Evolutionary conservation across 2,329 filamentous ascomycete genomes (phyloP), one percentile per base, ranked within the genome.

Genomic region (Arthrobotrys pseudoclavata): DNA sequence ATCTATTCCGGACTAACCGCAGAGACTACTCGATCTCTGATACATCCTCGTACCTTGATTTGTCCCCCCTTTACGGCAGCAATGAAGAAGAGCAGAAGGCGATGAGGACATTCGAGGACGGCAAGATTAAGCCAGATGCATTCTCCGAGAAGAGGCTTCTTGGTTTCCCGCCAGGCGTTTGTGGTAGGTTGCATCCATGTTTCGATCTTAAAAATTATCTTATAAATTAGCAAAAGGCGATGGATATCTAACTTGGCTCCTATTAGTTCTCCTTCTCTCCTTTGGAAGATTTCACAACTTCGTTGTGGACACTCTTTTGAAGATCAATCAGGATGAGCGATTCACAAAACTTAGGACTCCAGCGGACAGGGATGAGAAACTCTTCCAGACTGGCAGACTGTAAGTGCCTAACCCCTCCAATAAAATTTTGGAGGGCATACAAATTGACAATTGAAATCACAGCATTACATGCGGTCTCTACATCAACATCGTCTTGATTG

Each of bases 71-170:
- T n/a, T 88, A 88, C 76, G 87, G 87, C 7, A 86, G 88, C 81
- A 91, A 89, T 79, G 88, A 90, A 82, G 85, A 87, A 15, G 89
- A 91, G 82, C 90, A 92, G 80, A 86, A 92, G 80, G 85, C 85
- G 0, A 88, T 93, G 83, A 86, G 87, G 20, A 87, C 86, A 0
- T 84, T 84, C 69, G 82, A 84, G 10, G 85, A 87, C 50, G 87
- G 87, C 55, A 86, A 85, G 79, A 83, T 88, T 76, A 87, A 88
- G 81, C 86, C 86, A 0, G 87, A 88, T 76, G 86, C 85, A 80
- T 88, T 88, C 79, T 86, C 86, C 0, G 87, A 87, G 78, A 85
- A 84, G 22, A 84, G 87, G 24, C 82, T 88, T 4, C 81, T 88
- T 5, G 85, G 85, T 22, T 87, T 88, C 69, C 87, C 87, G 34